Conservation (phyloP, 2,329 filamentous ascomycete species). For the Boeremia exigua region DNA sequence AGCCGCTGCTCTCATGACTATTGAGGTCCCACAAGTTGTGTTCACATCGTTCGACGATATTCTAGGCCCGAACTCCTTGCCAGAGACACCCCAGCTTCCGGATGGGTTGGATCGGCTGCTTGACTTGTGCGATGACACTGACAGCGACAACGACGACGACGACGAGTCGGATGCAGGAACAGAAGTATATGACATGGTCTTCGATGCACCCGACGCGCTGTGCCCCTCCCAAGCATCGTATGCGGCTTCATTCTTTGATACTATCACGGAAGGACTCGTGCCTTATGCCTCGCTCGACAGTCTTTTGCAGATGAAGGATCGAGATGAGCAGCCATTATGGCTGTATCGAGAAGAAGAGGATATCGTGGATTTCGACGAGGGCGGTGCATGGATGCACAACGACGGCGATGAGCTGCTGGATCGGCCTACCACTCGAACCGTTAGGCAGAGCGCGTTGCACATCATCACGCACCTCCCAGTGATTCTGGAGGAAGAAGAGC, state of each 20-base stretch:
- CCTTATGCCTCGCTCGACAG: not conserved
- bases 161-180: not conserved
- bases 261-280: not conserved
- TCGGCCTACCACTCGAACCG: not conserved
- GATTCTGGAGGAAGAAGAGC: slow-evolving; percentile 1
- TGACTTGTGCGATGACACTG: not conserved
- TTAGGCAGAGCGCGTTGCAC: not conserved
- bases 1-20: not conserved
- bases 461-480: not conserved
- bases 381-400: not conserved
- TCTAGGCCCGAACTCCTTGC: not conserved
- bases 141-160: not conserved
- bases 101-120: not conserved
- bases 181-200: not conserved
- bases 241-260: slow-evolving; percentile 3
- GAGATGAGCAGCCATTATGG: not conserved
- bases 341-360: not conserved
- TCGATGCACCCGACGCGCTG: not conserved
- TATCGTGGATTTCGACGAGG: not conserved
- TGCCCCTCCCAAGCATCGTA: slow-evolving; percentile 5
- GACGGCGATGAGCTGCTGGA: not conserved
- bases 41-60: not conserved
- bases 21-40: not conserved
- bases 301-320: not conserved
- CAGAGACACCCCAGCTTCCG: not conserved